Conservation (phyloP, 371 early-diverging fungal genomes). For the Mucor velutinosus region DNA sequence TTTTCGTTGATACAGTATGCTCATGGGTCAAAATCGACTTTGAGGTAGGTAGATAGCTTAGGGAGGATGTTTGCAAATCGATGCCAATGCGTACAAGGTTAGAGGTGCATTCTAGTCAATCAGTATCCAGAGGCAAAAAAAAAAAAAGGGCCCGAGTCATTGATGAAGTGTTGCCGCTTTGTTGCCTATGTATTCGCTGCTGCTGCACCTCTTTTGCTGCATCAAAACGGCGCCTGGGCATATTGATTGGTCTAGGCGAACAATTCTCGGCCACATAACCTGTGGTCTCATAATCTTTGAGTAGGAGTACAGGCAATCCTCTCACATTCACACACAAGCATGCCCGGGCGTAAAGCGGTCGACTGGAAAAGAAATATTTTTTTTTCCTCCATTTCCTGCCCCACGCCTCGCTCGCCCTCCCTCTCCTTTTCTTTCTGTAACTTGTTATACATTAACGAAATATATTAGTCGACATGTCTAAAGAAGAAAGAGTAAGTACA, state of each 20-base stretch:
- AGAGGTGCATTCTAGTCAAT: no score
- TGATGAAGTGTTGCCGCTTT: neutral
- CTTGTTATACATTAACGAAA: neutral
- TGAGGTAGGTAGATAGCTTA: no score
- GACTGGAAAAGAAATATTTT: conserved; percentile 4
- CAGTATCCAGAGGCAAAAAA: no score
- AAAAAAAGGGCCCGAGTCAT: neutral
- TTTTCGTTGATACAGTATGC: no score
- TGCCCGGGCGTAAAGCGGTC: neutral
- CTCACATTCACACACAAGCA: neutral
- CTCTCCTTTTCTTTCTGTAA: neutral
- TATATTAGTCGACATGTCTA: neutral
- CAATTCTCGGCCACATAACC: neutral
- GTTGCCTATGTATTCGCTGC: no score
- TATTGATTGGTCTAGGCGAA: neutral
- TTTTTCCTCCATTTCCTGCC: neutral
- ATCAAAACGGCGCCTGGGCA: neutral
- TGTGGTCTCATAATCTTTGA: neutral
- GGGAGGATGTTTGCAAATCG: no score
- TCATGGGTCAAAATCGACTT: no score
- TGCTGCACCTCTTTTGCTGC: neutral
- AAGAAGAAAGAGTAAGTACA: neutral
- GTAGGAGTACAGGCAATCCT: neutral
- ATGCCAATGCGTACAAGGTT: no score
- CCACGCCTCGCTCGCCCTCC: neutral